Conservation (phyloP, 176 grass and related monocot genomes). For the Otatea glauca region DNA sequence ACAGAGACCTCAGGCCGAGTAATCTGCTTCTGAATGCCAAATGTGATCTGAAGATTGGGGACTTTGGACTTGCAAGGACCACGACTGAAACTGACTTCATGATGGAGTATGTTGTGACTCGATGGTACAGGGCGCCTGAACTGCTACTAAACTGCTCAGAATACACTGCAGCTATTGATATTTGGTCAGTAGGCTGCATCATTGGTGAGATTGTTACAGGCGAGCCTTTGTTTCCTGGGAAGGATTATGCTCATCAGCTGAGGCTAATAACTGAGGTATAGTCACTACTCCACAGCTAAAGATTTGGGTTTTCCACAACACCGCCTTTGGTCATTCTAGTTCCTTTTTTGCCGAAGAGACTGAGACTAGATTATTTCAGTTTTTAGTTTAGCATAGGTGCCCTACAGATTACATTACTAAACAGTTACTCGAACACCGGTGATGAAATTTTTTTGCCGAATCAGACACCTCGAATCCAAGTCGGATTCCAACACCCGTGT, state of each 20-base stretch:
- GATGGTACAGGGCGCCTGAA: conserved; percentile 93
- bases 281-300: conserved; percentile 20
- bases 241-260: conserved; percentile 96
- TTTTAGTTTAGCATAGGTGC: not conserved
- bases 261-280: conserved; percentile 92
- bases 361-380: not conserved
- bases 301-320: not conserved
- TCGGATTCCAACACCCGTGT: too few species aligned
- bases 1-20: conserved; percentile 92
- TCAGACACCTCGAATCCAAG: too few species aligned
- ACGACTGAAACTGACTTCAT: conserved; percentile 98
- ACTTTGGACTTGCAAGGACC: conserved; percentile 93
- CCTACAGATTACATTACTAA: too few species aligned
- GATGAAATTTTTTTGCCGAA: too few species aligned
- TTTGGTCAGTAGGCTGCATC: conserved; percentile 97
- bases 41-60: conserved; percentile 93
- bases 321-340: not conserved
- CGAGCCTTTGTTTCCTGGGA: conserved; percentile 92
- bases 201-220: conserved; percentile 86
- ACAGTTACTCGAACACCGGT: too few species aligned
- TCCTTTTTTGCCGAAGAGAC: not conserved
- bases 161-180: conserved; percentile 97
- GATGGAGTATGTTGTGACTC: conserved; percentile 96
- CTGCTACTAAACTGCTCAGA: conserved; percentile 97
- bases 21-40: conserved; percentile 91